Evolutionary conservation across 768 basidiomycete genomes (phyloP), one percentile per base, ranked within the genome.

Genomic region (Lentinus tigrinus): DNA sequence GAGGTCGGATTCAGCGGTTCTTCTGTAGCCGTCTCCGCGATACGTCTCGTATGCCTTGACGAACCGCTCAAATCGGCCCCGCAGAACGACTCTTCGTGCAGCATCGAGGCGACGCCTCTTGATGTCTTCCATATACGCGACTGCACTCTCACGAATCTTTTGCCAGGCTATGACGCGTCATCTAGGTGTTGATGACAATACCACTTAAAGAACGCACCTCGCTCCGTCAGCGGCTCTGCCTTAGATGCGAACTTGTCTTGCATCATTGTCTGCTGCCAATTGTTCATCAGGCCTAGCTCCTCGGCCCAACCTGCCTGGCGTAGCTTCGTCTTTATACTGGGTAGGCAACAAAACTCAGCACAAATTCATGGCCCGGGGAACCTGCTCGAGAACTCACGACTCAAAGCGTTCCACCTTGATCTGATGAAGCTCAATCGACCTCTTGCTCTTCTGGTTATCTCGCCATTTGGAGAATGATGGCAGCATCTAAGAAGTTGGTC

Each of bases 191-290:
- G 21, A n/a, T 23, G n/a, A 47, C 7, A 11, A 23, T 16, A n/a
- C n/a, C n/a, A n/a, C n/a, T n/a, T n/a, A n/a, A n/a, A 16, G 11
- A 2, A 49, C 60, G 11, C 27, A 62, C 60, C 54, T 21, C 43
- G 46, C 3, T 58, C 54, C 16, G 63, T 62, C 26, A 64, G 47
- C 28, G 47, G 46, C 48, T 62, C 56, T 1, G 64, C 40, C n/a
- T 53, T 40, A n/a, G 54, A n/a, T 10, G 63, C 61, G 14, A 42
- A 44, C 6, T 52, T 42, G 42, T 57, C 34, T 3, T 51, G 17
- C 10, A 63, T 19, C 7, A 7, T 3, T 23, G 37, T 11, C 6
- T 44, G 47, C 16, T 34, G 8, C 2, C 3, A 11, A 43, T 13
- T 6, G 6, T n/a, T 37, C 27, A 54, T 36, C 5, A 16, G 27